Evolutionary conservation across 192 early-diverging fungal genomes (phyloP).

Genomic region (Backusella westeae): DNA sequence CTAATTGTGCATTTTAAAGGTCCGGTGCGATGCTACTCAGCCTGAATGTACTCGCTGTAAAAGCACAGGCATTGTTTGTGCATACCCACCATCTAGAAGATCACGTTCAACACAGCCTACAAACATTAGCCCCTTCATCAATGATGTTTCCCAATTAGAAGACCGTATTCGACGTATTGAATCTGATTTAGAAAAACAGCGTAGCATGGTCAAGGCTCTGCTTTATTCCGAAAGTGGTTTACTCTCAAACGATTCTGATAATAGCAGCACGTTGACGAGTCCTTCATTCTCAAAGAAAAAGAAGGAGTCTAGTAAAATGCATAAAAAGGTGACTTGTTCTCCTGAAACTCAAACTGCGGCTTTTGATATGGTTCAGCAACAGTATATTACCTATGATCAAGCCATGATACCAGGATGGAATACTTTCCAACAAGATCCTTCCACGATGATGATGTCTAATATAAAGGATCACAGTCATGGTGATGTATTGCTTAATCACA

Average conservation of each 20-base stretch:
- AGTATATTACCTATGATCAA: neutral
- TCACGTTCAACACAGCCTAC: constrained; percentile 21
- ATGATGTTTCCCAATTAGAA: constrained; percentile 25
- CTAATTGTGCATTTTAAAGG: neutral
- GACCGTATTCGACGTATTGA: constrained; percentile 24
- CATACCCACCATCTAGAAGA: constrained; percentile 18
- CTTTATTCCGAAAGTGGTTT: neutral
- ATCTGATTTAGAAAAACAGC: constrained; percentile 17
- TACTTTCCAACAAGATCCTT: neutral
- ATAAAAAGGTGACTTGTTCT: neutral
- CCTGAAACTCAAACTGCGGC: neutral
- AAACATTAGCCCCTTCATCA: constrained; percentile 25
- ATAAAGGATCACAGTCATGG: neutral
- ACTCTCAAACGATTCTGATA: neutral
- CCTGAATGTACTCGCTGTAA: constrained; percentile 27
- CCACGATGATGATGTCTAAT: neutral
- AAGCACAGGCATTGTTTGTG: constrained; percentile 15
- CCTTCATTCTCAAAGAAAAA: neutral
- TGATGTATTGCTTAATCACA: neutral
- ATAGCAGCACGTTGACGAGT: neutral
- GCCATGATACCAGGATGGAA: neutral
- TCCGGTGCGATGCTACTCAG: constrained; percentile 27
- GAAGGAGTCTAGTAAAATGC: neutral
- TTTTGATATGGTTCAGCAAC: neutral
- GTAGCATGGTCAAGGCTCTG: constrained; percentile 8